These are phyloP conservation scores for Geranium incanum DNA, from an alignment of 441 rosid genomes.

Conservation along the genomic window DNA sequence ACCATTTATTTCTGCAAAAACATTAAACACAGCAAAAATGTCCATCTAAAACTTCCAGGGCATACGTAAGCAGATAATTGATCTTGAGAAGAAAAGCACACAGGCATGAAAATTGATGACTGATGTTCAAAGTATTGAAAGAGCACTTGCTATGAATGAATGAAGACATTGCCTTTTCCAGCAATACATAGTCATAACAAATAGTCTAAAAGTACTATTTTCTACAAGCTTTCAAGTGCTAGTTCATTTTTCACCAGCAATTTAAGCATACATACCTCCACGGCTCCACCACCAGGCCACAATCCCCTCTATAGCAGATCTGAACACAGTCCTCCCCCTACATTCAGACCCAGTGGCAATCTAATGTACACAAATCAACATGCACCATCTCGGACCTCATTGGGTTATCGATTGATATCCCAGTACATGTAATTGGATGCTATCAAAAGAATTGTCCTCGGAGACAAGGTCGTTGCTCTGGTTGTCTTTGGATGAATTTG, in stretches of 20 bases:
- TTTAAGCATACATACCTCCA: too few species aligned
- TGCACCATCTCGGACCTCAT: neutral
- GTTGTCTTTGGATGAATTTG: constrained; percentile 23
- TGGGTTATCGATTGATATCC: constrained; percentile 16
- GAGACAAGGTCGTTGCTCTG: constrained; percentile 26
- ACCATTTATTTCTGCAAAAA: neutral
- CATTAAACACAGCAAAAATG: neutral
- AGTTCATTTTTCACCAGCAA: neutral
- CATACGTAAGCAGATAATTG: neutral
- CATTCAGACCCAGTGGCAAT: constrained; percentile 7
- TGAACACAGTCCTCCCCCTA: neutral
- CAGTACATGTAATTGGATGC: constrained; percentile 24
- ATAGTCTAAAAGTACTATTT: neutral
- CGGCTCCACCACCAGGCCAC: too few species aligned
- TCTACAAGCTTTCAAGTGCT: neutral
- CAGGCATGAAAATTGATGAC: neutral
- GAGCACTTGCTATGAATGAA: neutral
- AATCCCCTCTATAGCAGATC: neutral
- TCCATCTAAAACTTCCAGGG: neutral
- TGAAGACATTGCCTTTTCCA: neutral
- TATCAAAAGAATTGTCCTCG: constrained; percentile 32
- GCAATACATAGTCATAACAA: neutral
- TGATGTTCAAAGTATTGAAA: neutral
- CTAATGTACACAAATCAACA: constrained; percentile 17
- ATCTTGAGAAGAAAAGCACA: neutral